Conservation (phyloP, 2,329 filamentous ascomycete species). For the Penicillium occitanis region DNA sequence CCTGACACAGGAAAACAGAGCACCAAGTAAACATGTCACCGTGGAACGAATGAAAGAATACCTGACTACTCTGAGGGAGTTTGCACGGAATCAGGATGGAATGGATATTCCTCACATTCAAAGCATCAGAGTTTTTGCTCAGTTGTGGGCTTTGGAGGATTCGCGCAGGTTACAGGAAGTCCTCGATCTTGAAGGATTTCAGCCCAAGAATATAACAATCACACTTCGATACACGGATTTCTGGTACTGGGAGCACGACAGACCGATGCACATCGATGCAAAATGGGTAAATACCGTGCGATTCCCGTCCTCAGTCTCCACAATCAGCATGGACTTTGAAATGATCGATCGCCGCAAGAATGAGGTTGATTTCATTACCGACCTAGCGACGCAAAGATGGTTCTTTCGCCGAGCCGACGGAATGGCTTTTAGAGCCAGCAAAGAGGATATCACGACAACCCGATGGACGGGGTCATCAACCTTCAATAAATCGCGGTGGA, state of each 20-base stretch:
- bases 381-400: slow-evolving; percentile 38
- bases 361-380: slow-evolving; percentile 49
- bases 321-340: slow-evolving; percentile 51
- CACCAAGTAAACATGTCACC: slow-evolving; percentile 29
- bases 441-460: slow-evolving; percentile 31
- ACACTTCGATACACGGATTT: slow-evolving; percentile 54
- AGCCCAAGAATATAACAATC: slow-evolving; percentile 42
- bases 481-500: slow-evolving; percentile 41
- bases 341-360: slow-evolving; percentile 47
- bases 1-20: slow-evolving; percentile 33
- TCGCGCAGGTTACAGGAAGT: slow-evolving; percentile 29
- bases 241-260: slow-evolving; percentile 48
- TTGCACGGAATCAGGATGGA: slow-evolving; percentile 21
- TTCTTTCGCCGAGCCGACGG: slow-evolving; percentile 39
- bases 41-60: slow-evolving; percentile 22
- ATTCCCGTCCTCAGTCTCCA: slow-evolving; percentile 38
- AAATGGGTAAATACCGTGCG: slow-evolving; percentile 38
- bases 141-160: slow-evolving; percentile 43
- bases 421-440: slow-evolving; percentile 32
- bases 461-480: slow-evolving; percentile 51
- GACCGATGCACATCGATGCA: slow-evolving; percentile 37
- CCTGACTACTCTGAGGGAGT: slow-evolving; percentile 26
- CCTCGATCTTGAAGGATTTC: slow-evolving; percentile 32
- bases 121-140: slow-evolving; percentile 45
- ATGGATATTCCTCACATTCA: slow-evolving; percentile 29